Evolutionary conservation across 2,329 filamentous ascomycete species (phyloP).

Genomic region (Gaeumannomyces sp.): DNA sequence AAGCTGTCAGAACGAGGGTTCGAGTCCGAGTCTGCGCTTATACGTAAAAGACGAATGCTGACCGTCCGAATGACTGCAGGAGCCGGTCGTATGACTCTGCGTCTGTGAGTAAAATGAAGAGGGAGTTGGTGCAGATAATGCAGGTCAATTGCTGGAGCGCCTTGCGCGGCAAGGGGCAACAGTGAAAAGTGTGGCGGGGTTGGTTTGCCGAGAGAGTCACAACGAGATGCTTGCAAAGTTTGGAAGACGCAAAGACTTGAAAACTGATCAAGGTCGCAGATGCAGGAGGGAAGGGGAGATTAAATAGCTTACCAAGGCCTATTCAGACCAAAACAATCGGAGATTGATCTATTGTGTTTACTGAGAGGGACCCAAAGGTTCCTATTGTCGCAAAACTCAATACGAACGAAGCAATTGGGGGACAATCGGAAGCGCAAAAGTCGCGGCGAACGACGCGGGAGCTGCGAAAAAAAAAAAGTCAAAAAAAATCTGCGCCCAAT

Average conservation of each 20-base stretch:
- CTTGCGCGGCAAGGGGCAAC: background rate
- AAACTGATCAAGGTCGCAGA: background rate
- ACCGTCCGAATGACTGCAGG: background rate
- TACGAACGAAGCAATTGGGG: background rate
- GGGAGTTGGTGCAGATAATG: background rate
- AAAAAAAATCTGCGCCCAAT: slow-evolving; percentile 8
- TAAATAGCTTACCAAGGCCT: background rate
- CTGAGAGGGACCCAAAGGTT: background rate
- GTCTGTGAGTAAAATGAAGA: background rate
- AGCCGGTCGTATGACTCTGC: background rate
- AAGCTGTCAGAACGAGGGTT: background rate
- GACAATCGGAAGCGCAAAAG: background rate
- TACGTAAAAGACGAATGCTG: background rate
- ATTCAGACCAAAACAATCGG: background rate
- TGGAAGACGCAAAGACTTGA: background rate
- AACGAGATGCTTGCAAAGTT: background rate
- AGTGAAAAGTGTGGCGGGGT: background rate
- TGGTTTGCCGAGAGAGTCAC: background rate
- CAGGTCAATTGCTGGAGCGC: background rate
- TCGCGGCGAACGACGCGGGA: background rate
- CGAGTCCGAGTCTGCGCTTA: background rate
- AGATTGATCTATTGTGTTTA: background rate
- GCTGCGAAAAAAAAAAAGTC: background rate
- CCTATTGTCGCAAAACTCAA: background rate
- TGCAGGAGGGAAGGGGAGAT: background rate